Percentiles rank a stretch among this genome's conserved stretches.
Conservation (phyloP, 2,329 filamentous ascomycete genomes). For the Fusarium tricinctum region DNA sequence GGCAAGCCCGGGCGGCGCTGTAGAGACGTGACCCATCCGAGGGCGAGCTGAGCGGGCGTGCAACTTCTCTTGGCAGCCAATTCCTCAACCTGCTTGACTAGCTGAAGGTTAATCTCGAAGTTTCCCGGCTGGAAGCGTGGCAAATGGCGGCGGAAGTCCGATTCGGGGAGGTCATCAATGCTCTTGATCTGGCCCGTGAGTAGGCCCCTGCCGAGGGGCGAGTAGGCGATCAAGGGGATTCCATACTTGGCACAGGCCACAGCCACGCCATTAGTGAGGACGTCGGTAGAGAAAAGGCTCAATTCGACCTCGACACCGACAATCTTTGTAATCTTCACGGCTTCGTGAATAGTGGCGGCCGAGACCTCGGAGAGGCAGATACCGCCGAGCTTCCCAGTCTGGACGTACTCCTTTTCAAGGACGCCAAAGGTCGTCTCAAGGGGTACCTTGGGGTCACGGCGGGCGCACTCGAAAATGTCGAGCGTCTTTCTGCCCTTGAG, state of each 20-base stretch:
- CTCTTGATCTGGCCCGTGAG: slow-evolving; percentile 48
- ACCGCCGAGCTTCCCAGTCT: slow-evolving; percentile 65
- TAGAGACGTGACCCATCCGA: slow-evolving; percentile 72
- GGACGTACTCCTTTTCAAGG: slow-evolving; percentile 63
- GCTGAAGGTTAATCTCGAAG: slow-evolving; percentile 74
- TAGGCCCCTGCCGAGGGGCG: slow-evolving; percentile 73
- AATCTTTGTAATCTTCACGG: slow-evolving; percentile 60
- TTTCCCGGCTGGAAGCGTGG: slow-evolving; percentile 74
- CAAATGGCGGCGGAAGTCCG: slow-evolving; percentile 48
- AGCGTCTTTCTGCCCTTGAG: slow-evolving; percentile 70
- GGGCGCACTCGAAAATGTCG: slow-evolving; percentile 71
- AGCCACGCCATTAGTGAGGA: slow-evolving; percentile 65
- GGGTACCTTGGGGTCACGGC: slow-evolving; percentile 66
- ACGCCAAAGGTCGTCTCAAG: slow-evolving; percentile 60
- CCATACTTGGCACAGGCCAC: slow-evolving; percentile 71
- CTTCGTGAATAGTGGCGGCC: slow-evolving; percentile 64
- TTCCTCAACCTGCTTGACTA: slow-evolving; percentile 69
- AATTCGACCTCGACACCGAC: slow-evolving; percentile 68
- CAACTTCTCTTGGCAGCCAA: slow-evolving; percentile 72
- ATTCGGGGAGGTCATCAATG: neutral
- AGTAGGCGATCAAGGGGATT: slow-evolving; percentile 80
- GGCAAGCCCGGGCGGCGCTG: slow-evolving; percentile 53
- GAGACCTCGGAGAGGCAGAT: slow-evolving; percentile 67
- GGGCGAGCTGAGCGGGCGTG: slow-evolving; percentile 74
- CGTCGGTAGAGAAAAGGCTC: slow-evolving; percentile 64